Evolutionary conservation across 768 basidiomycete genomes (phyloP), one percentile per base, ranked within the genome.

Genomic region (Mycena latifolia): DNA sequence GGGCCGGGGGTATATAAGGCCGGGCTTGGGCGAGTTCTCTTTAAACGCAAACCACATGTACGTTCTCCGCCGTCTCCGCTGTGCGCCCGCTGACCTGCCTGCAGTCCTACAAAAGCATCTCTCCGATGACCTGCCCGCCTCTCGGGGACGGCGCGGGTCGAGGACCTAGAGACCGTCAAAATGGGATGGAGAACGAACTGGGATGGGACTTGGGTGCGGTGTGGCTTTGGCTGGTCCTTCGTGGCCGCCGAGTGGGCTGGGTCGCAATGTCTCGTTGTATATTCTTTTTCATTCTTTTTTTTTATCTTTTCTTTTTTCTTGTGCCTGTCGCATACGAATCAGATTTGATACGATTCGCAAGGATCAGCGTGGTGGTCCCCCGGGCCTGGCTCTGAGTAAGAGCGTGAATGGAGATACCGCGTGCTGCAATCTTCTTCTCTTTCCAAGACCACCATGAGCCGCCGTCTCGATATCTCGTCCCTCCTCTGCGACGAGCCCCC

Each of bases 181-280:
- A 79, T 77, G 75, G 83, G 89, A 90, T 92, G 92, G 87, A 93
- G 92, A 94, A 73, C 64, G 74, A 85, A 64, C 62, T 69, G 41
- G 20, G 88, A 93, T 89, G 89, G 86, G 92, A 92, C 90, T 91
- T 93, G 93, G 93, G 93, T 94, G 92, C 92, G 93, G 85, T 83
- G 82, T 77, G 77, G 72, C 59, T 69, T 73, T 82, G 82, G 87
- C 73, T 65, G 78, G 78, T 82, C 79, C 83, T 93, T 91, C 88
- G 88, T 85, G 85, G 87, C 80, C 77, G 71, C 84, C 84, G 84
- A 78, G 75, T 92, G 92, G 89, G 85, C 81, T 75, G 73, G 80
- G 84, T 85, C 91, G 93, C 93, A 94, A 93, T 93, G 92, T 93
- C 91, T 88, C 86, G 92, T 93, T 88, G 91, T 91, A 94, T 90